Evolutionary conservation across 805 yeast genomes (phyloP).

Genomic region (Cyberlindnera misumaiensis): DNA sequence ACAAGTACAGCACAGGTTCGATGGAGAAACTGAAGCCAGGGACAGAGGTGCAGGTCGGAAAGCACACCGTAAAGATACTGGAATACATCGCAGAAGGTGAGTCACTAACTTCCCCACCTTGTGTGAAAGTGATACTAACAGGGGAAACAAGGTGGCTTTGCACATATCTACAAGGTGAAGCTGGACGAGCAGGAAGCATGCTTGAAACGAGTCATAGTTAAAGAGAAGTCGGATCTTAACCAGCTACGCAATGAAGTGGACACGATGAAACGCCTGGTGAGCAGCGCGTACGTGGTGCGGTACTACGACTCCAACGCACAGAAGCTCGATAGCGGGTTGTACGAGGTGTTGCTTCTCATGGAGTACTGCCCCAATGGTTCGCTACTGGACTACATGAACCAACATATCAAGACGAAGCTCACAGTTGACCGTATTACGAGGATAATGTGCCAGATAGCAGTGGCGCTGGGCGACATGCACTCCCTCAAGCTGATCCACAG

Average conservation of each 20-base stretch:
- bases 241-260: constrained; percentile 70
- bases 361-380: constrained; percentile 87
- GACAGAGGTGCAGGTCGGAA: constrained; percentile 52
- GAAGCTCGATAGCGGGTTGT: constrained; percentile 43
- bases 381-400: constrained; percentile 86
- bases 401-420: constrained; percentile 71
- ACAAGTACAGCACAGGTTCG: background rate
- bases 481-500: constrained; percentile 67
- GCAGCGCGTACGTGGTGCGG: constrained; percentile 53
- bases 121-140: constrained; percentile 4
- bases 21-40: constrained; percentile 37
- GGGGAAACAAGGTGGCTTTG: constrained; percentile 53
- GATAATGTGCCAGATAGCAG: constrained; percentile 75
- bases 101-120: constrained; percentile 8
- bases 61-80: constrained; percentile 47
- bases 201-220: constrained; percentile 67
- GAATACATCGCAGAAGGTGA: constrained; percentile 58
- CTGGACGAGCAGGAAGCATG: constrained; percentile 53
- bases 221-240: constrained; percentile 60
- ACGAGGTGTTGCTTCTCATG: constrained; percentile 89
- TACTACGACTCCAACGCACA: constrained; percentile 77
- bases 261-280: constrained; percentile 59
- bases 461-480: constrained; percentile 85
- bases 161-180: constrained; percentile 65
- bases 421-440: constrained; percentile 69